phyloP scores from a whole-genome alignment of 805 yeast species.

The Kregervanrija delftensis region DNA sequence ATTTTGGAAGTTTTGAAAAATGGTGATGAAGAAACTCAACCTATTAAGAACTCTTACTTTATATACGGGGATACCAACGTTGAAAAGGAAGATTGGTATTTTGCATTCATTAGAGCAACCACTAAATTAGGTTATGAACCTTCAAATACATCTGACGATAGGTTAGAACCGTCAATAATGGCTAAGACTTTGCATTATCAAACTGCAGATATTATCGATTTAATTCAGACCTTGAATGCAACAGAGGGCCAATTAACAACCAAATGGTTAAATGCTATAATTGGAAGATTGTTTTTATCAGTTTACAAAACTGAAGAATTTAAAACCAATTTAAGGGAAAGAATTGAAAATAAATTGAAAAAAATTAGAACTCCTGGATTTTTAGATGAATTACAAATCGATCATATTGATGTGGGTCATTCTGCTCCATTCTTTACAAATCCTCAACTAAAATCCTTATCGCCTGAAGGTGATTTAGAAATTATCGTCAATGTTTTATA shows the following conservation, averaged over 20 bases:
- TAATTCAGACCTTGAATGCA: slow-evolving; percentile 73
- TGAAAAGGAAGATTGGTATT: slow-evolving; percentile 92
- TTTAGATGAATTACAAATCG: slow-evolving; percentile 73
- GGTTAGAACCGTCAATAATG: slow-evolving; percentile 49
- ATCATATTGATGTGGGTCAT: slow-evolving; percentile 65
- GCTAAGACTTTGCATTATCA: slow-evolving; percentile 72
- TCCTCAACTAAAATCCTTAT: slow-evolving; percentile 60
- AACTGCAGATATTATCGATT: slow-evolving; percentile 62
- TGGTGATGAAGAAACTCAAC: slow-evolving; percentile 18
- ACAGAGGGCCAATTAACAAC: slow-evolving; percentile 78
- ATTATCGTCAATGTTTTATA: slow-evolving; percentile 59
- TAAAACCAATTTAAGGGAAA: slow-evolving; percentile 48
- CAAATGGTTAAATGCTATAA: slow-evolving; percentile 83
- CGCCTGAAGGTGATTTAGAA: slow-evolving; percentile 73
- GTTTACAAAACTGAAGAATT: slow-evolving; percentile 66
- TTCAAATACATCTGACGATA: slow-evolving; percentile 14
- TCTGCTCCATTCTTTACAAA: slow-evolving; percentile 75
- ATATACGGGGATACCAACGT: slow-evolving; percentile 70
- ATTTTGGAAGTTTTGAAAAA: slow-evolving; percentile 19
- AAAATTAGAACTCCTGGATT: slow-evolving; percentile 85
- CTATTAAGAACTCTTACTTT: slow-evolving; percentile 41
- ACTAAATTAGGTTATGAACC: slow-evolving; percentile 28
- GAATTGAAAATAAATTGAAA: slow-evolving; percentile 63
- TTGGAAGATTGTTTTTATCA: slow-evolving; percentile 77
- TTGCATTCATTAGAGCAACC: slow-evolving; percentile 72